Conservation (phyloP, 768 basidiomycete species). For the Piloderma croceum region DNA sequence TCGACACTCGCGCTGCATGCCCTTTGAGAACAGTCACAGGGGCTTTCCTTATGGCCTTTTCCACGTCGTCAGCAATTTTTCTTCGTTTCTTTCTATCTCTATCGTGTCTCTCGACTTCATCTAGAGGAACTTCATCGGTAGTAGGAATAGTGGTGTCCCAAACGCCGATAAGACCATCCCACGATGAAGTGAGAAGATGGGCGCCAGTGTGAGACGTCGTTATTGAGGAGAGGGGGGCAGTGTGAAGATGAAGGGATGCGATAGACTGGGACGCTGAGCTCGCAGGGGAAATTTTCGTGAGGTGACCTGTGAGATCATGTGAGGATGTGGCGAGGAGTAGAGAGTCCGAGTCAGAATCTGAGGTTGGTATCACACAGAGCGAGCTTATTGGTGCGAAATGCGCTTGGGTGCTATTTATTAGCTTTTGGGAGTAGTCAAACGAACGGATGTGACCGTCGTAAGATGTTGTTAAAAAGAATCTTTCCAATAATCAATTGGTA, state of each 20-base stretch:
- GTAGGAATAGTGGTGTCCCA: slow-evolving; percentile 66
- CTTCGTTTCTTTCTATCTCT: slow-evolving; percentile 61
- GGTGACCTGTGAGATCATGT: slow-evolving; percentile 70
- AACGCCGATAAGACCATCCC: slow-evolving; percentile 82
- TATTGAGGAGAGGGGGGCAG: slow-evolving; percentile 71
- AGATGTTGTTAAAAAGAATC: slow-evolving; percentile 60
- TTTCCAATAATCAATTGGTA: background rate
- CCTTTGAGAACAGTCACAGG: slow-evolving; percentile 74
- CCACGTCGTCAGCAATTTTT: slow-evolving; percentile 38
- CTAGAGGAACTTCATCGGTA: slow-evolving; percentile 53
- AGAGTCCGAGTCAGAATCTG: slow-evolving; percentile 21
- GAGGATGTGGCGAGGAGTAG: slow-evolving; percentile 61
- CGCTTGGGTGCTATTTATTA: slow-evolving; percentile 41
- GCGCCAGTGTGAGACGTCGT: slow-evolving; percentile 47
- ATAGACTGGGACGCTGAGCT: slow-evolving; percentile 36
- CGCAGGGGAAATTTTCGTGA: slow-evolving; percentile 37
- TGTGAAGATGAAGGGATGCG: slow-evolving; percentile 79
- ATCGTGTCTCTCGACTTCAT: slow-evolving; percentile 27
- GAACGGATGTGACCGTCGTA: slow-evolving; percentile 75
- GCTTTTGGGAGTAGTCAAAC: slow-evolving; percentile 64
- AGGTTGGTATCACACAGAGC: slow-evolving; percentile 45
- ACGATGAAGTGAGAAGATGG: slow-evolving; percentile 75
- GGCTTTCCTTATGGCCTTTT: slow-evolving; percentile 47
- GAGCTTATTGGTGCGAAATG: slow-evolving; percentile 70
- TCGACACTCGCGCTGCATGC: slow-evolving; percentile 79